phyloP scores from a whole-genome alignment of 306 rosid genomes.

The Benincasa hispida region DNA sequence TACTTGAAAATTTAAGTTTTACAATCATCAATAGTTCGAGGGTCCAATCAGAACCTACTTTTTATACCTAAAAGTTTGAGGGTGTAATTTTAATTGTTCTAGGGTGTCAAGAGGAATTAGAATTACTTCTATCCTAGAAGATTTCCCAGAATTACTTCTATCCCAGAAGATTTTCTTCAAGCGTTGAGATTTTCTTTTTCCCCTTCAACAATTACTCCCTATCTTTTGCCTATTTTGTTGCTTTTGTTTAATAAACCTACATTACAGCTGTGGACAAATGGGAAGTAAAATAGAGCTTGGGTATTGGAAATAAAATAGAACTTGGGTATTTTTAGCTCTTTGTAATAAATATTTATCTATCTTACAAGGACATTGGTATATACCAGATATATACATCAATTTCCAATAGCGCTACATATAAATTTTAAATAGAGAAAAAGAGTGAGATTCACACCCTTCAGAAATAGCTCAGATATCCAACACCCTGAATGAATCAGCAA shows the following conservation, averaged over 20 bases:
- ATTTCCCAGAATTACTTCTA: no score
- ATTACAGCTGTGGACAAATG: neutral
- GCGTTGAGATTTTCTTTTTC: no score
- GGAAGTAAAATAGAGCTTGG: neutral
- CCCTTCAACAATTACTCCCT: no score
- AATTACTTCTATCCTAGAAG: no score
- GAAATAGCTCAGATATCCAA: constrained; percentile 43
- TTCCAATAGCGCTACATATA: neutral
- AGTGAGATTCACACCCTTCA: neutral
- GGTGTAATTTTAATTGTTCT: no score
- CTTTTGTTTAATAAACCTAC: neutral
- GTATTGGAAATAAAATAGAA: neutral
- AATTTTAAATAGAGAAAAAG: neutral
- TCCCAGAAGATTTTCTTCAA: no score
- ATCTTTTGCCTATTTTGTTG: neutral
- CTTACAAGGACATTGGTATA: neutral
- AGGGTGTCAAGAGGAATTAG: no score
- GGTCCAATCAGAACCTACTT: no score
- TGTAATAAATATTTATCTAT: neutral
- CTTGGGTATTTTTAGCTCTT: neutral
- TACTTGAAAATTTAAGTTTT: no score
- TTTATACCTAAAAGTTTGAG: no score
- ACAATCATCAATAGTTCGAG: no score
- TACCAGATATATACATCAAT: neutral
- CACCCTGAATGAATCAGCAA: constrained; percentile 82